Evolutionary conservation across 2,329 filamentous ascomycete genomes (phyloP), one percentile per base, ranked within the genome.

Genomic region (Aspergillus calidoustus): DNA sequence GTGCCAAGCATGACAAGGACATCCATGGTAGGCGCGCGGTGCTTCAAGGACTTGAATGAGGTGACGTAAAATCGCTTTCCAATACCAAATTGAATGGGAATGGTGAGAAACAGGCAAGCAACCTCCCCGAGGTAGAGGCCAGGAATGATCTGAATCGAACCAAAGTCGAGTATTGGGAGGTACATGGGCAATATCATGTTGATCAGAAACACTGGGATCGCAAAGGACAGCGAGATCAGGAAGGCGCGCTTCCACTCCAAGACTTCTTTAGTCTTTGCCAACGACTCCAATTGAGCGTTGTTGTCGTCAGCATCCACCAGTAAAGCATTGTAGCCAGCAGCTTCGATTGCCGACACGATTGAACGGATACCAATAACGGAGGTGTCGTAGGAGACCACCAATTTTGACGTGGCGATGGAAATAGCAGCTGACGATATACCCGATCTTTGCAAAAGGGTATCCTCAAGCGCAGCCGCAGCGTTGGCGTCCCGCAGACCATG

Each of bases 231-330:
- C 0, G 93, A 97, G 7, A 90, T 84, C 64, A 85, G 83, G 77
- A 98, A 96, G 0, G 93, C 92, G 31, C 83, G 86, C 64, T 87
- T 88, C 95, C 95, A 99, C 77, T 97, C 93, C 66, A 90, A 91
- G 64, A 99, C 97, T 77, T 99, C 95, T 69, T 92, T 91, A 0
- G 95, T 98, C 80, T 99, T 99, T 8, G 95, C 91, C 2, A 99
- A 84, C 1, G 95, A 98, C 76, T 98, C 93, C 2, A 99, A 85
- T 74, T 99, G 95, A 1, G 95, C 94, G 72, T 96, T 96, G 76
- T 96, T 98, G 79, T 99, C 95, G 70, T 98, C 92, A 57, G 89
- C 90, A 67, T 98, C 94, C 0, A 93, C 89, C 11, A 98, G 86
- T 2, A 99, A 82, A 1, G 94, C 95, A 74, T 97, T 97, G 76